Percentiles rank a stretch among this genome's conserved stretches.
phyloP scores from a whole-genome alignment of 805 yeast species.

The Yarrowia yakushimensis region DNA sequence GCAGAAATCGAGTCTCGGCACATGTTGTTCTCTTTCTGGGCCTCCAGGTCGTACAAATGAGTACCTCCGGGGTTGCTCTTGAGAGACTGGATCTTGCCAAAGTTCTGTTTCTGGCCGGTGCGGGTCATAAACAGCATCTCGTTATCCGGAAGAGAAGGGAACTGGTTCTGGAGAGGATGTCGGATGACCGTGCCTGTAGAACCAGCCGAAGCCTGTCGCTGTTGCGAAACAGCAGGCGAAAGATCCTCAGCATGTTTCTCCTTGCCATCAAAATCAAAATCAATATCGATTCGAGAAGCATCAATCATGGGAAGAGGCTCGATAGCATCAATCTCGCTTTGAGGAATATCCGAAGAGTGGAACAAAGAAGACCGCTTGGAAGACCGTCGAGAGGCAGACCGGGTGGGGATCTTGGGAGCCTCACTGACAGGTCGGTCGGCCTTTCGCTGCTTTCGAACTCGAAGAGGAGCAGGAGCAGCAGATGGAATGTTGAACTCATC shows the following conservation, averaged over 20 bases:
- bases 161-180: slow-evolving; percentile 20
- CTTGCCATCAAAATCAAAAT: background rate
- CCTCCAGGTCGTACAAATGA: slow-evolving; percentile 5
- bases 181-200: slow-evolving; percentile 17
- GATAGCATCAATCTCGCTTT: background rate
- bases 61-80: slow-evolving; percentile 17
- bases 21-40: background rate
- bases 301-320: background rate
- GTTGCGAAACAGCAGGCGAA: background rate
- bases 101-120: slow-evolving; percentile 3
- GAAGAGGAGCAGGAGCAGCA: background rate
- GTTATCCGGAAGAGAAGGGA: slow-evolving; percentile 19
- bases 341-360: background rate
- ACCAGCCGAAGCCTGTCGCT: slow-evolving; percentile 3
- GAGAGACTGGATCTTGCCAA: background rate
- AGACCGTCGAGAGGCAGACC: background rate
- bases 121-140: slow-evolving; percentile 21
- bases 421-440: background rate
- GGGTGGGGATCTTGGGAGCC: background rate
- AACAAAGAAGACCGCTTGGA: background rate
- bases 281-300: background rate
- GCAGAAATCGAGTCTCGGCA: slow-evolving; percentile 18
- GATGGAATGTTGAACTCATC: background rate
- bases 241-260: background rate
- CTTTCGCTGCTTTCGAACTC: background rate